A percentile compares a stretch with the other conserved stretches of the same genome.
These are phyloP conservation scores for Colletotrichum tropicale DNA, from an alignment of 2,329 filamentous ascomycete genomes.

Conservation along the genomic window DNA sequence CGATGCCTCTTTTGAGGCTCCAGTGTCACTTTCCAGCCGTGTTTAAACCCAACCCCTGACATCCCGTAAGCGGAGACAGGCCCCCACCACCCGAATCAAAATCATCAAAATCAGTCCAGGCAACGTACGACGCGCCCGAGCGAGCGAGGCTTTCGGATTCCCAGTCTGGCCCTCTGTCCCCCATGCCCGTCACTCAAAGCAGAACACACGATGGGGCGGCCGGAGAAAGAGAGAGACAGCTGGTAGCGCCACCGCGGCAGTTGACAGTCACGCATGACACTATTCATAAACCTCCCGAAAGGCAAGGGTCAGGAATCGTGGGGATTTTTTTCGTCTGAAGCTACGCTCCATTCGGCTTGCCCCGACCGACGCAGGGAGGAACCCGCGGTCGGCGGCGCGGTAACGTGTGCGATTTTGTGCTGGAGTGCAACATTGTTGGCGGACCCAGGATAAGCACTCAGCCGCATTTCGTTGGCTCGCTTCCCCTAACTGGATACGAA, in stretches of 20 bases:
- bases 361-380: neutral
- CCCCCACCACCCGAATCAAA: conserved; percentile 3
- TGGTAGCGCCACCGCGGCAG: neutral
- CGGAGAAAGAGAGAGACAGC: neutral
- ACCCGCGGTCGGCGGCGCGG: neutral
- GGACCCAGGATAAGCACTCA: neutral
- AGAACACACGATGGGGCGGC: neutral
- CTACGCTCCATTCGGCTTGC: neutral
- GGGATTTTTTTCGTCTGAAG: neutral
- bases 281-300: neutral
- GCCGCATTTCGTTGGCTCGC: neutral
- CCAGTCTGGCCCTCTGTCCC: neutral
- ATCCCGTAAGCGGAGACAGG: neutral
- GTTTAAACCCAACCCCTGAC: neutral
- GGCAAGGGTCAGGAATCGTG: neutral
- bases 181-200: neutral
- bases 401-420: neutral
- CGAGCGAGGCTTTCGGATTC: neutral
- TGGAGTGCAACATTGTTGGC: neutral
- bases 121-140: neutral
- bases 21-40: neutral
- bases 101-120: conserved; percentile 4
- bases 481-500: neutral
- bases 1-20: neutral
- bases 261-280: neutral